Evolutionary conservation across 495 filamentous ascomycete species (phyloP), one percentile per base, ranked within the genome.

Genomic region (Daldinia vernicosa): DNA sequence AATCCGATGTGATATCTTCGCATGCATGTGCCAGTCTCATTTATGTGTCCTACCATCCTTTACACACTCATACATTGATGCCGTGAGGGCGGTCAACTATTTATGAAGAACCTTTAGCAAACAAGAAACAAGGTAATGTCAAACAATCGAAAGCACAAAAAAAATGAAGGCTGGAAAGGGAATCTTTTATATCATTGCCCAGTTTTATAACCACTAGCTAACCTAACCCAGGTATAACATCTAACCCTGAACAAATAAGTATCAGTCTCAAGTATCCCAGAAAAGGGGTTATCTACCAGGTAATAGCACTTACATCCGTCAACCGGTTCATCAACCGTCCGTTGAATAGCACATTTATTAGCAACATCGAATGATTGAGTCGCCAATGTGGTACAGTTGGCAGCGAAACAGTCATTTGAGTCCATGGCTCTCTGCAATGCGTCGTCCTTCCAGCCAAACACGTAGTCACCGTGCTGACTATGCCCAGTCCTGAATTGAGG

Each of bases 401-500:
- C 57, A 56, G 79, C 76, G 45, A 74, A 78, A 71, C 81, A 83
- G 32, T 70, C 60, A 45, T 73, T 69, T 54, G 67, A 75, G 63
- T 84, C 79, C 81, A 84, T 80, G 14, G 82, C 82, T 37, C 43
- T 65, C 66, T 82, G 81, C 8, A 83, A 79, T 1, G 77, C 69
- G 54, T 80, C 68, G 47, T 69, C 77, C 69, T 80, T 74, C 81
- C 79, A 83, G 32, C 80, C 81, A 66, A 83, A 83, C 28, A 84
- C 76, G 65, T 84, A 84, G 60, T 83, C 82, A 39, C 75, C 81
- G 59, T 84, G 81, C 52, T 78, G 77, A 22, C 80, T 80, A 66
- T 78, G 75, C 1, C 81, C 80, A 35, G 76, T 79, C 14, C 76
- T 79, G 8, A 37, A 37, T 54, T n/a, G 27, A 39, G 11, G 55